phyloP scores from a whole-genome alignment of 441 rosid species.

The Erodium texanum region DNA sequence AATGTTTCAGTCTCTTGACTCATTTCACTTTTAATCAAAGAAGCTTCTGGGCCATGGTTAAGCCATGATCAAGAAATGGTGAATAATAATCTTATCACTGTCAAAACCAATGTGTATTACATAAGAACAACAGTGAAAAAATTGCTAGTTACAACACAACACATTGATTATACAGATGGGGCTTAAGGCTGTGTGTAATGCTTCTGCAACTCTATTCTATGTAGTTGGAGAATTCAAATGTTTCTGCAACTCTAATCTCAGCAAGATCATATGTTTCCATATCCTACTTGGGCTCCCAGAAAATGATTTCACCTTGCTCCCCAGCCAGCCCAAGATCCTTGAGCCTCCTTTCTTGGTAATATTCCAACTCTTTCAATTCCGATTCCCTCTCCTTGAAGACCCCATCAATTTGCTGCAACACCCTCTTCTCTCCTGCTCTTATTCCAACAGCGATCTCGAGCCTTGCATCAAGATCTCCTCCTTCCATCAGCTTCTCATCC shows the following conservation, averaged over 20 bases:
- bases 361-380: slow-evolving; percentile 60
- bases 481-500: slow-evolving; percentile 64
- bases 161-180: not conserved
- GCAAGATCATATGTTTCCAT: not conserved
- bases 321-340: slow-evolving; percentile 84
- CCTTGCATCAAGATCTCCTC: slow-evolving; percentile 36
- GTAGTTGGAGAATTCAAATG: not conserved
- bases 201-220: not conserved
- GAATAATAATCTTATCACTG: too few species aligned
- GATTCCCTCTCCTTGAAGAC: slow-evolving; percentile 57
- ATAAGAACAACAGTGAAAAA: not conserved
- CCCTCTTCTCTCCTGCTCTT: slow-evolving; percentile 78
- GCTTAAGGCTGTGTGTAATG: not conserved
- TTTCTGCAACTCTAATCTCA: not conserved
- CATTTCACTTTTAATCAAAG: not conserved
- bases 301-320: slow-evolving; percentile 88
- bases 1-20: too few species aligned
- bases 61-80: not conserved
- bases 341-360: slow-evolving; percentile 87
- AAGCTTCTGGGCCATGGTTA: not conserved
- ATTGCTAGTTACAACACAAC: not conserved
- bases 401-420: slow-evolving; percentile 62
- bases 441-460: slow-evolving; percentile 53
- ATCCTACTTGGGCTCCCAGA: slow-evolving; percentile 54
- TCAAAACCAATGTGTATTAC: not conserved